Evolutionary conservation across 805 yeast species (phyloP), one percentile per base, ranked within the genome.

Genomic region (Wickerhamomyces hampshirensis): DNA sequence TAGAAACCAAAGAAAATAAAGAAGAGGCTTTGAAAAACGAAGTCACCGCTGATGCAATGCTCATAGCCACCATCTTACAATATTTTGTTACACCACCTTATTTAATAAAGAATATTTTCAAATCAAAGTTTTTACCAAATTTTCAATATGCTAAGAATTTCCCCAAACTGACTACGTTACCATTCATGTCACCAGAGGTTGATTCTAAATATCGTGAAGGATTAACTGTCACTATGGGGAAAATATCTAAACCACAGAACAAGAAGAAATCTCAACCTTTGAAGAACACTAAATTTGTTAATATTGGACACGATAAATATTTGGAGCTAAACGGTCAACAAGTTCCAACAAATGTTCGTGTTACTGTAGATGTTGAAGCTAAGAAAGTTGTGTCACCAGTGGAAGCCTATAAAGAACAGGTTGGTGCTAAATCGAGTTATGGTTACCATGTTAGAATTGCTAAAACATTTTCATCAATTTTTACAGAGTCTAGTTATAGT

Each of bases 71-170:
- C 1, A 64, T 88, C 27, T 62, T 88, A 38, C 95, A 86, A 54
- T 87, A 65, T 54, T 85, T 85, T 51, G 77, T 87, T 12, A 87
- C 96, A 0, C 96, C 96, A 2, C 83, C 86, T 33, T 85, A 88
- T 53, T 65, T 88, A 29, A 73, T 79, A 14, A 79, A 80, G 42
- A 60, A 79, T 2, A 68, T 81, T 5, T 85, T 87, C 63, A 67
- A 71, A 42, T 62, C 68, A 17, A 61, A 66, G 46, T 52, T 64
- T 42, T 40, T 58, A 18, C 57, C 62, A 26, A 71, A 75, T 52
- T 75, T 84, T 55, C 68, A 68, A 37, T 69, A 74, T 43, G 96
- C 95, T 0, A 65, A 67, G 24, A 75, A 72, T 44, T 67, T 83
- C 39, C 96, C 96, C 26, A 75, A 76, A 50, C 62, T 88, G 23